These are phyloP conservation scores for Fusarium vanettenii DNA, from an alignment of 2,329 filamentous ascomycete genomes.

Conservation along the genomic window DNA sequence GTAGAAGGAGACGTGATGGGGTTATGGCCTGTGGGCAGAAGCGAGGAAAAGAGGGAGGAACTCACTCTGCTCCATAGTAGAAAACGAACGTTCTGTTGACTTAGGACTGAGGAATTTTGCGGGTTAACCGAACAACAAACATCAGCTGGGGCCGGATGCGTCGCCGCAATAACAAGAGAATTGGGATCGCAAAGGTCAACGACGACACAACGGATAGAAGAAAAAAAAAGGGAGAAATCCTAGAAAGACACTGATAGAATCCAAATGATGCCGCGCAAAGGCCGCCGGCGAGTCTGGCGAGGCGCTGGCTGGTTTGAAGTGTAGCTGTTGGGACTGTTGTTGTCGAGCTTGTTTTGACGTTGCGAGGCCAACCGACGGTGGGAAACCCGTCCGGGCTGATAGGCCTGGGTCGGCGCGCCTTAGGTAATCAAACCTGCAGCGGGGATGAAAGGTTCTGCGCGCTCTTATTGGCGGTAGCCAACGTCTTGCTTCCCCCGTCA, in stretches of 20 bases:
- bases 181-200: background rate
- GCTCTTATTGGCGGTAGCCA: constrained; percentile 6
- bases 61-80: constrained; percentile 53
- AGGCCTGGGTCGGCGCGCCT: constrained; percentile 16
- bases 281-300: constrained; percentile 36
- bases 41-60: constrained; percentile 33
- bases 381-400: constrained; percentile 41
- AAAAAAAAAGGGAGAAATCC: constrained; percentile 26
- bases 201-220: constrained; percentile 7
- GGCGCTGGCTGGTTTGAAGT: constrained; percentile 44
- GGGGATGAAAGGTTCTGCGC: constrained; percentile 26
- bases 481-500: constrained; percentile 3
- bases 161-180: constrained; percentile 43
- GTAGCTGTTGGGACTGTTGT: constrained; percentile 49
- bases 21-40: constrained; percentile 17
- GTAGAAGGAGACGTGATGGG: constrained; percentile 19
- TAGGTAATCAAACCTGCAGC: constrained; percentile 41
- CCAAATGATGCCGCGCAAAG: constrained; percentile 27
- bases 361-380: constrained; percentile 57
- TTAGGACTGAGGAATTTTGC: constrained; percentile 44
- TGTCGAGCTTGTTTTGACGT: constrained; percentile 55
- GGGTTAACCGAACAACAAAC: constrained; percentile 53
- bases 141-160: constrained; percentile 50
- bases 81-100: constrained; percentile 45
- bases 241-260: constrained; percentile 12